These are phyloP conservation scores for Gomphus bonarii DNA, from an alignment of 1,284 basidiomycete species.

Conservation along the genomic window DNA sequence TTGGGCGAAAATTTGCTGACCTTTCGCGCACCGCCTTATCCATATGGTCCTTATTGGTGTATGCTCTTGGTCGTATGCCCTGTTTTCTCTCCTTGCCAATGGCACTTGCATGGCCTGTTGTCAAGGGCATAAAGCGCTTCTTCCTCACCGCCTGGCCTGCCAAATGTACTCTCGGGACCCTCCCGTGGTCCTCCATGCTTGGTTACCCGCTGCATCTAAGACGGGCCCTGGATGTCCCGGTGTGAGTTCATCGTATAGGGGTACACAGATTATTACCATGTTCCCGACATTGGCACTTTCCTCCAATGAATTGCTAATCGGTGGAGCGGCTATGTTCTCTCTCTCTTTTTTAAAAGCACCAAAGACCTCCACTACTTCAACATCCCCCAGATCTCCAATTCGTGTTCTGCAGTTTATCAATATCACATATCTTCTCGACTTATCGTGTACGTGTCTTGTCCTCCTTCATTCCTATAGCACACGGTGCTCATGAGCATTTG, in stretches of 20 bases:
- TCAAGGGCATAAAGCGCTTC: background rate
- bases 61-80: background rate
- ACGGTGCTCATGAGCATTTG: background rate
- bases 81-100: background rate
- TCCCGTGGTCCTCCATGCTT: background rate
- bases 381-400: background rate
- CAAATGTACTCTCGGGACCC: background rate
- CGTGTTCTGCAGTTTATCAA: background rate
- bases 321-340: background rate
- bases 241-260: background rate
- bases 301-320: background rate
- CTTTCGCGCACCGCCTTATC: background rate
- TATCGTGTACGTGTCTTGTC: no score
- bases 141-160: background rate
- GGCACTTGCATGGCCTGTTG: background rate
- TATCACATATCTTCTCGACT: background rate
- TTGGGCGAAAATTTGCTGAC: background rate
- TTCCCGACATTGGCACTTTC: background rate
- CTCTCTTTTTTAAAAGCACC: background rate
- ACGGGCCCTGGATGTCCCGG: background rate
- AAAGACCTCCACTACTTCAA: background rate
- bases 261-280: background rate
- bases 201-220: background rate
- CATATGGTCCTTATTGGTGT: background rate
- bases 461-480: background rate